Percentiles rank a stretch among this genome's conserved stretches.
Conservation (phyloP, 2,329 filamentous ascomycete genomes). For the Stemphylium lycopersici region DNA sequence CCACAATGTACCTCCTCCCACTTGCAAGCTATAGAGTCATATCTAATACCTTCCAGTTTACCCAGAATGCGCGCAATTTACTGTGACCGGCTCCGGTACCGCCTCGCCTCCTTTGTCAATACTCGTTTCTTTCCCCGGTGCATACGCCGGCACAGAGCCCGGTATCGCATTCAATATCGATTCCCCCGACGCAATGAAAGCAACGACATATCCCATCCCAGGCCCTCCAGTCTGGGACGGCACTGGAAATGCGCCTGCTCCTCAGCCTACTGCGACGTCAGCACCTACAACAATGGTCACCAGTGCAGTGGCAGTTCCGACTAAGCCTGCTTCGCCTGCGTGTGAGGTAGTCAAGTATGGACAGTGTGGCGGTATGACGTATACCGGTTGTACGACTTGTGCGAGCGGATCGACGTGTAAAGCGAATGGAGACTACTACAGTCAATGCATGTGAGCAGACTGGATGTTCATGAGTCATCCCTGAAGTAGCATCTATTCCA, state of each 20-base stretch:
- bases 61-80: constrained; percentile 62
- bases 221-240: constrained; percentile 37
- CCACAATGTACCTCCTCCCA: constrained; percentile 49
- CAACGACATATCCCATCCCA: constrained; percentile 35
- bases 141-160: constrained; percentile 51
- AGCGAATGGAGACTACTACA: constrained; percentile 35
- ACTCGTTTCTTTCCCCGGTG: constrained; percentile 54
- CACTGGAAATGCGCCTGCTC: constrained; percentile 15
- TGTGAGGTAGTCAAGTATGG: constrained; percentile 26
- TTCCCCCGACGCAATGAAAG: constrained; percentile 29
- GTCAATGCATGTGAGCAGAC: constrained; percentile 23
- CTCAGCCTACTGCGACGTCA: constrained; percentile 12
- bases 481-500: too few species aligned
- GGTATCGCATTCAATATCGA: constrained; percentile 51
- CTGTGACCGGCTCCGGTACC: constrained; percentile 57
- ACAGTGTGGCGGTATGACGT: constrained; percentile 34
- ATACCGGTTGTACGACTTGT: constrained; percentile 31
- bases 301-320: constrained; percentile 12
- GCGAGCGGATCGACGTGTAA: constrained; percentile 28
- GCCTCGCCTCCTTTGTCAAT: constrained; percentile 49
- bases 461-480: too few species aligned
- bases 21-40: background rate
- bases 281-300: constrained; percentile 28
- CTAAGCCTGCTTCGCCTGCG: constrained; percentile 14
- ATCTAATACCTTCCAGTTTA: constrained; percentile 54